These are phyloP conservation scores for Cinnamomum micranthum DNA, from an alignment of 164 flowering plant species.

Conservation along the genomic window DNA sequence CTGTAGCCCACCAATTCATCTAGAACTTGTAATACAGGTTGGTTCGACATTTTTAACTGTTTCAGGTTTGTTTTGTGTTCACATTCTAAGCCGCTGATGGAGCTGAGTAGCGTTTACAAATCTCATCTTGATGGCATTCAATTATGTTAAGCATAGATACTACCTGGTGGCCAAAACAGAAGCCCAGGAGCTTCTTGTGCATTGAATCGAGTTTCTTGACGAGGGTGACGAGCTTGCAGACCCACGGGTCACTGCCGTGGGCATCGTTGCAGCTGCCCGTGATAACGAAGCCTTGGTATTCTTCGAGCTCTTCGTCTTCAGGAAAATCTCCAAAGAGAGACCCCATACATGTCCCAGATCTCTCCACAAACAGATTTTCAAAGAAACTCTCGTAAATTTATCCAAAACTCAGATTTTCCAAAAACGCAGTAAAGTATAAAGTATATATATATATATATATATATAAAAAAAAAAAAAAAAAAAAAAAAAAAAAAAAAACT, in stretches of 20 bases:
- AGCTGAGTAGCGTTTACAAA: constrained; percentile 11
- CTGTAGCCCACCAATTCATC: no score
- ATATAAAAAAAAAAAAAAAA: no score
- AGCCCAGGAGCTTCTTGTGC: constrained; percentile 21
- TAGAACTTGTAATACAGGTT: no score
- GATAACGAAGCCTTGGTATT: constrained; percentile 72
- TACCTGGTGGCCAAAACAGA: constrained; percentile 37
- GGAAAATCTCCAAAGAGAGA: constrained; percentile 61
- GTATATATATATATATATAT: no score
- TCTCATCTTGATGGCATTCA: constrained; percentile 88
- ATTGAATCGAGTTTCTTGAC: constrained; percentile 41
- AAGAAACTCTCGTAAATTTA: no score
- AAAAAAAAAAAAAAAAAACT: no score
- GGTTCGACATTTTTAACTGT: no score
- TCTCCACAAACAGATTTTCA: constrained; percentile 33
- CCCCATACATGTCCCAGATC: constrained; percentile 59
- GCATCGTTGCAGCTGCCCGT: constrained; percentile 88
- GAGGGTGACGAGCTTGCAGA: constrained; percentile 44
- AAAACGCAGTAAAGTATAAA: no score
- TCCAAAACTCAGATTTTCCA: no score
- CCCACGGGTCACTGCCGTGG: constrained; percentile 72
- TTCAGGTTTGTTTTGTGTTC: no score
- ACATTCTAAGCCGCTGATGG: no score
- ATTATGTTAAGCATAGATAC: constrained; percentile 37
- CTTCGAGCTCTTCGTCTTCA: constrained; percentile 41